Evolutionary conservation across 1,139 yeast genomes (phyloP), one percentile per base, ranked within the genome.

Genomic region (Saccharomyces pastorianus): DNA sequence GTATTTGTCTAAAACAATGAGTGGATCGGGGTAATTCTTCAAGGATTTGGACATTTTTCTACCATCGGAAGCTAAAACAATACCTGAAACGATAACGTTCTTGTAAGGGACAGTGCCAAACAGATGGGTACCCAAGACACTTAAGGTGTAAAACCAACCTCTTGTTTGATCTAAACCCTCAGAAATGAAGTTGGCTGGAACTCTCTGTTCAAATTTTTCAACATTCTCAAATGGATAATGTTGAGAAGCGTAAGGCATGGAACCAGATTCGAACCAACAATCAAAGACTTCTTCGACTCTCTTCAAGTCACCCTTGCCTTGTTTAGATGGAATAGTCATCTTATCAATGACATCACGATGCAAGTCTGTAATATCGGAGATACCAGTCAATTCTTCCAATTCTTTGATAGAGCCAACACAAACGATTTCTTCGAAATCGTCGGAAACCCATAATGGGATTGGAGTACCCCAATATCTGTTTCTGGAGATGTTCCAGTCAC

Each of bases 381-480:
- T 84, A 52, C 98, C 99, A 50, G 96, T 84, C 60, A 93, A 81
- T 68, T 88, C 77, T 73, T 81, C 82, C 69, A 93, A 82, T 76
- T 93, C 96, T 57, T 82, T 85, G 64, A 93, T 80, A 49, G 97
- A 89, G 48, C 97, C 96, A 63, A 95, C 76, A 78, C 98, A 93
- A 47, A 93, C 93, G 61, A 93, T 75, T 76, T 93, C 99, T 73
- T 88, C 86, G 63, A 78, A 83, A 71, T 93, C 99, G 17, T 91
- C 98, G 64, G 93, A 84, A 51, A 83, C 96, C 99, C 99, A 93
- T 66, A 93, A 76, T 58, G 99, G 99, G 64, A 93, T 85, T 58
- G 99, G 99, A 47, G 98, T 93, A 77, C 99, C 99, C 99, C 99
- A 93, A 75, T 93, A 93, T 74, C 99, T 83, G 77, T 93, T 93